Evolutionary conservation across 108 stramenopile genomes (phyloP).

Genomic region (Nitzschia sp.): DNA sequence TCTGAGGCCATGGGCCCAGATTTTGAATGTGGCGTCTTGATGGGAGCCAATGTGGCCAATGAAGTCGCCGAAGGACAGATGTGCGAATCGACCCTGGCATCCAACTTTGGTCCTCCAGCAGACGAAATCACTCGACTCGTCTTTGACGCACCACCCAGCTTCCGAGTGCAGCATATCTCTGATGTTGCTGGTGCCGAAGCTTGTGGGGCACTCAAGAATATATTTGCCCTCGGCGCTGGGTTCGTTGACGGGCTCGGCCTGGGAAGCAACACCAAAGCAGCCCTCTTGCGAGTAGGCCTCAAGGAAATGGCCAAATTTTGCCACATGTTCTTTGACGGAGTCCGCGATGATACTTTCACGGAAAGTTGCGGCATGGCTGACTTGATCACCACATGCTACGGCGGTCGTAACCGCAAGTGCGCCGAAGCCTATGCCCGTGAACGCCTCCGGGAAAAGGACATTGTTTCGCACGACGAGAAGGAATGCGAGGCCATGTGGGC

Average conservation of each 20-base stretch:
- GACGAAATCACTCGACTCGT: conserved; percentile 76
- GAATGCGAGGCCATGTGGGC: conserved; percentile 61
- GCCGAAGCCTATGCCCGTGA: conserved; percentile 87
- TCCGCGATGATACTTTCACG: conserved; percentile 80
- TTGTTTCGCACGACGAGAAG: conserved; percentile 12
- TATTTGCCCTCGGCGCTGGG: conserved; percentile 95
- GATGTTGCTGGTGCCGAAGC: conserved; percentile 93
- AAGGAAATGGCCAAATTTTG: conserved; percentile 92
- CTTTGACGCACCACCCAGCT: conserved; percentile 78
- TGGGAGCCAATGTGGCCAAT: conserved; percentile 97
- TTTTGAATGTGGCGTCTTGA: conserved; percentile 88
- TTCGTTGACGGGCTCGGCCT: conserved; percentile 90
- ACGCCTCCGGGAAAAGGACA: conserved; percentile 1
- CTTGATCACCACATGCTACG: conserved; percentile 96
- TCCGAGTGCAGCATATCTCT: conserved; percentile 85
- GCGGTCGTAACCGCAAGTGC: conserved; percentile 94
- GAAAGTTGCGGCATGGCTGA: conserved; percentile 97
- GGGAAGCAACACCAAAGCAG: conserved; percentile 97
- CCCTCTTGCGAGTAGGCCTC: conserved; percentile 88
- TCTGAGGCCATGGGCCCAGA: conserved; percentile 74
- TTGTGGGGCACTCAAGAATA: conserved; percentile 97
- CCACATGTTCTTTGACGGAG: conserved; percentile 78
- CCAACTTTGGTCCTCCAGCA: conserved; percentile 63
- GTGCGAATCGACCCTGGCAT: conserved; percentile 95
- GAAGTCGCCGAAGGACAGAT: conserved; percentile 94